Conservation (phyloP, 1,284 basidiomycete genomes). For the Lentinula novae-zelandiae region DNA sequence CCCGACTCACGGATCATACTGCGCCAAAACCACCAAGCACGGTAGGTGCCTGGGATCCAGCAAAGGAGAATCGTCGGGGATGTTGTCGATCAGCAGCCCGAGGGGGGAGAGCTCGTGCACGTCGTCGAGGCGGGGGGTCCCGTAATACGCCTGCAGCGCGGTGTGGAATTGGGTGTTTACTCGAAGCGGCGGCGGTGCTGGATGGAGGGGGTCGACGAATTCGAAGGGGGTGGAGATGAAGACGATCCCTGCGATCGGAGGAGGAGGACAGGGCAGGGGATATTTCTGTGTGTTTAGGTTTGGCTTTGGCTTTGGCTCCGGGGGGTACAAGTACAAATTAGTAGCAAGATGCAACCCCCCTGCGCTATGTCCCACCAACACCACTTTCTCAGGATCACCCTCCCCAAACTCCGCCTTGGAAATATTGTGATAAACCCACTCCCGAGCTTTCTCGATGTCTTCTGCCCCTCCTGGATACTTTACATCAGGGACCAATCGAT, state of each 20-base stretch:
- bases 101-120: no score
- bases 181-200: no score
- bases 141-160: neutral
- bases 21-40: neutral
- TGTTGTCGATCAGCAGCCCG: no score
- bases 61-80: no score
- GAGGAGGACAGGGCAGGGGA: neutral
- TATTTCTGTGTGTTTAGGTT: neutral
- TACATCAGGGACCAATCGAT: neutral
- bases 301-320: no score
- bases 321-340: neutral
- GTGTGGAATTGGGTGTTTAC: no score
- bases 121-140: neutral
- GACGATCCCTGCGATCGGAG: neutral
- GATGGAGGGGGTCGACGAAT: no score
- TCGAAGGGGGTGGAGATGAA: neutral
- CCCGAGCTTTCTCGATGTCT: conserved; percentile 1
- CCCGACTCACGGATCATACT: conserved; percentile 4
- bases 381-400: conserved; percentile 1
- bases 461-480: conserved; percentile 3
- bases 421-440: conserved; percentile 8
- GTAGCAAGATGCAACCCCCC: conserved; percentile 1
- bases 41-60: no score
- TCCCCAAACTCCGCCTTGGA: neutral
- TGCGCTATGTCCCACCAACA: conserved; percentile 2